Conservation (phyloP, 257 asterid genomes). For the Solanum chiquidenum region DNA sequence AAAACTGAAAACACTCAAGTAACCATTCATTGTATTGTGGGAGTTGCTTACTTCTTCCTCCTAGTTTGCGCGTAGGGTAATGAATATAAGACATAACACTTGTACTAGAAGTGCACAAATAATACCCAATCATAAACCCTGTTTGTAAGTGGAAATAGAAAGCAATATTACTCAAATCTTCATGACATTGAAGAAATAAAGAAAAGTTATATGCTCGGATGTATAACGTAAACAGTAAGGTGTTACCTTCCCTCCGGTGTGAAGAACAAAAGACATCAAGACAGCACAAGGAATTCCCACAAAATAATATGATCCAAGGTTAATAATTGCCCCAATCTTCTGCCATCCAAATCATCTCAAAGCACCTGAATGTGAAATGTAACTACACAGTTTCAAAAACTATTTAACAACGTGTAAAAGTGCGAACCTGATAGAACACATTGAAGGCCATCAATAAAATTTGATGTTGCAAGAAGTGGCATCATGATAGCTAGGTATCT, state of each 20-base stretch:
- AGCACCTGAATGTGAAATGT: slow-evolving; percentile 24
- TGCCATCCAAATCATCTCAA: slow-evolving; percentile 71
- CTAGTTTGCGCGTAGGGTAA: slow-evolving; percentile 39
- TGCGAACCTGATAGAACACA: slow-evolving; percentile 67
- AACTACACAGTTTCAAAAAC: not conserved
- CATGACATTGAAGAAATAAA: not conserved
- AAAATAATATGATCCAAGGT: slow-evolving; percentile 79
- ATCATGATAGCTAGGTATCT: slow-evolving; percentile 48
- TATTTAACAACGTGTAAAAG: not conserved
- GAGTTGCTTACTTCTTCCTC: slow-evolving; percentile 39
- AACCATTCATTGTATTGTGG: not conserved
- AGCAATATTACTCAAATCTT: slow-evolving; percentile 26
- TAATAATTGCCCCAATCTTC: slow-evolving; percentile 59
- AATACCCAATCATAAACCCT: slow-evolving; percentile 50
- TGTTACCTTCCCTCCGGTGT: slow-evolving; percentile 10
- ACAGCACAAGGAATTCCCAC: slow-evolving; percentile 61
- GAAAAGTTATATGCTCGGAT: not conserved
- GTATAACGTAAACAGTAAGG: not conserved
- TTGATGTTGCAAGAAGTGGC: slow-evolving; percentile 63
- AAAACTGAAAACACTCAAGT: not conserved
- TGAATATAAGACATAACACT: slow-evolving; percentile 31
- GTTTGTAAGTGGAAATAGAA: not conserved
- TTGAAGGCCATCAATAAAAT: slow-evolving; percentile 69
- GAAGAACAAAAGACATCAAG: slow-evolving; percentile 48
- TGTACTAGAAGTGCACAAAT: slow-evolving; percentile 48